Evolutionary conservation across 306 rosid genomes (phyloP).

Genomic region (Prunus mira): DNA sequence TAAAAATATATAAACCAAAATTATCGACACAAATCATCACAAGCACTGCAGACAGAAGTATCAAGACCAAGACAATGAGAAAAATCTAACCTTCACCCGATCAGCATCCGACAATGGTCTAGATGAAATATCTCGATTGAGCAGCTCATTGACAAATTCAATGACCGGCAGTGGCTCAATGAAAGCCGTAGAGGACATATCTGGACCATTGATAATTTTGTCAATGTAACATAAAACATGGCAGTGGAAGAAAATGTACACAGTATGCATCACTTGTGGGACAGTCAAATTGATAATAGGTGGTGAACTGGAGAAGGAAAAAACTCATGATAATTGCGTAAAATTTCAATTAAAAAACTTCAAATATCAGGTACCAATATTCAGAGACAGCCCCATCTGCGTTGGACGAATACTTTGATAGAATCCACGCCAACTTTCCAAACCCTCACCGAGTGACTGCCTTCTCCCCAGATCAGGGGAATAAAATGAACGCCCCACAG

Average conservation of each 20-base stretch:
- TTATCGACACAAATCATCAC: background rate
- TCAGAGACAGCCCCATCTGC: conserved; percentile 90
- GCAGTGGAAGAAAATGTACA: background rate
- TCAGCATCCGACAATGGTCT: conserved; percentile 91
- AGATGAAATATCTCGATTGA: conserved; percentile 69
- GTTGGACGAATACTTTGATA: conserved; percentile 97
- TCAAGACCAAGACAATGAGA: background rate
- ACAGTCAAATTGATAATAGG: background rate
- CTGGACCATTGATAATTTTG: conserved; percentile 40
- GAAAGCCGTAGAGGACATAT: conserved; percentile 96
- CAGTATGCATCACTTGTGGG: background rate
- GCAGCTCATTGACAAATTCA: conserved; percentile 73
- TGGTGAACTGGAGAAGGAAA: background rate
- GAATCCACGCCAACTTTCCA: conserved; percentile 99
- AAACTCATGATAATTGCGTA: background rate
- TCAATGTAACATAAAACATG: conserved; percentile 2
- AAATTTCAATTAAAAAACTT: background rate
- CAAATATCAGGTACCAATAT: conserved; percentile 53
- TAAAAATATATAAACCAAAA: background rate
- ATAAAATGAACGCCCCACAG: conserved; percentile 91
- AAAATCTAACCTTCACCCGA: conserved; percentile 70
- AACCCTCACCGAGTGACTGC: conserved; percentile 87
- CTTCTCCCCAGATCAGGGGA: conserved; percentile 81
- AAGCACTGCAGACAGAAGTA: background rate
- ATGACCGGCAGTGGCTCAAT: conserved; percentile 93